phyloP scores from a whole-genome alignment of 495 filamentous ascomycete genomes.

The Pyronema domesticum region DNA sequence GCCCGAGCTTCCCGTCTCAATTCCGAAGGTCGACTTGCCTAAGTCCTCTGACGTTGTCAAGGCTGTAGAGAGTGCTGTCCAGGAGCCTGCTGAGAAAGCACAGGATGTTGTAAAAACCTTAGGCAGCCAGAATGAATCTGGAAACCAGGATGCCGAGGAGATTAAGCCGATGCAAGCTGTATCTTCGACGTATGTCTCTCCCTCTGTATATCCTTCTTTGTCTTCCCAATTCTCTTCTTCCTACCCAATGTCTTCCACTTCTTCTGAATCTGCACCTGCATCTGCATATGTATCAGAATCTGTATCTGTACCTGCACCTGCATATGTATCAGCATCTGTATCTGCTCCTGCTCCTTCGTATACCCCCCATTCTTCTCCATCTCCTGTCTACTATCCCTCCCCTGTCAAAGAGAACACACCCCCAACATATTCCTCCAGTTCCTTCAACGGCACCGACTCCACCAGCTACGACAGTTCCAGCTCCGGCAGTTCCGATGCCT shows the following conservation, averaged over 20 bases:
- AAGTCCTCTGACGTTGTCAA: too few species aligned
- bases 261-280: too few species aligned
- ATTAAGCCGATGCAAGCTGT: not conserved
- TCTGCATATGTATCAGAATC: too few species aligned
- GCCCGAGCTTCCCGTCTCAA: not conserved
- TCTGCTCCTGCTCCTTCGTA: too few species aligned
- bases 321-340: too few species aligned
- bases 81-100: too few species aligned
- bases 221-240: too few species aligned
- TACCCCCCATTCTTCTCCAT: not conserved
- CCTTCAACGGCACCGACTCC: not conserved
- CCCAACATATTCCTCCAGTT: not conserved
- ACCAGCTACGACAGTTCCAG: too few species aligned
- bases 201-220: not conserved
- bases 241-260: too few species aligned
- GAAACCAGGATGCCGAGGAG: not conserved
- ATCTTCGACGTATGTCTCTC: constrained; percentile 1
- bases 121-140: not conserved
- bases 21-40: not conserved
- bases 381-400: not conserved
- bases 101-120: not conserved
- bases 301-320: too few species aligned
- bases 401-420: not conserved
- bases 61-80: too few species aligned
- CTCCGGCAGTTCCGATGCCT: not conserved